These are phyloP conservation scores for Saxophila tyrrhenica DNA, from an alignment of 495 filamentous ascomycete species.

Conservation along the genomic window DNA sequence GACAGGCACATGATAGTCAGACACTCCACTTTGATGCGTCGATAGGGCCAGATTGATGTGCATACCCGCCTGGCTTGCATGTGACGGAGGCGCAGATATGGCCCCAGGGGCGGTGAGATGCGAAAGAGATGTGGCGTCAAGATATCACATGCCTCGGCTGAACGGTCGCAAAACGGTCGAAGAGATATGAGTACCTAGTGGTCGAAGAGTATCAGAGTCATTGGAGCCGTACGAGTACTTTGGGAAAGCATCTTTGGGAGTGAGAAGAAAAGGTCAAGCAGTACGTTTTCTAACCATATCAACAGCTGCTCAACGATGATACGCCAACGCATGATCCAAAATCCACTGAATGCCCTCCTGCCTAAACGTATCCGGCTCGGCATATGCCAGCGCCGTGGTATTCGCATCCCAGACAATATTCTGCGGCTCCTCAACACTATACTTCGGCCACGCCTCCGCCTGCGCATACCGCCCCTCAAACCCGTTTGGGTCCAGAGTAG, in stretches of 20 bases:
- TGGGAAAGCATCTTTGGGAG: too few relatives aligned
- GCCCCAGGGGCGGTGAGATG: not conserved
- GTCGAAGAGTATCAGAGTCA: too few relatives aligned
- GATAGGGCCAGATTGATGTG: not conserved
- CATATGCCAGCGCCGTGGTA: slow-evolving; percentile 31
- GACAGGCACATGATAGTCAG: not conserved
- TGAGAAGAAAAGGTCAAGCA: too few relatives aligned
- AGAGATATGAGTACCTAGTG: too few relatives aligned
- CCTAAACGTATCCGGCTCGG: slow-evolving; percentile 40
- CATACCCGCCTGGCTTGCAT: not conserved
- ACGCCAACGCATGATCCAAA: slow-evolving; percentile 28
- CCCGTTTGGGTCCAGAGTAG: slow-evolving; percentile 39
- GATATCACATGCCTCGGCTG: too few relatives aligned
- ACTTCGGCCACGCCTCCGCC: slow-evolving; percentile 24
- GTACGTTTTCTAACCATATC: too few relatives aligned
- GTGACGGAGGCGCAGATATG: not conserved
- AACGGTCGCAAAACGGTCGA: too few relatives aligned
- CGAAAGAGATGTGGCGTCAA: not conserved
- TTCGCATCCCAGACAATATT: slow-evolving; percentile 42
- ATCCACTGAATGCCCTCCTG: slow-evolving; percentile 34
- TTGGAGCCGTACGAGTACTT: too few relatives aligned
- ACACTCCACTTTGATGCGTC: not conserved
- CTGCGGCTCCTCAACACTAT: slow-evolving; percentile 14
- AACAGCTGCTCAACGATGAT: too few relatives aligned
- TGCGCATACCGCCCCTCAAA: slow-evolving; percentile 10